Evolutionary conservation across 1,284 basidiomycete genomes (phyloP).

Genomic region (Trichosporon inkin): DNA sequence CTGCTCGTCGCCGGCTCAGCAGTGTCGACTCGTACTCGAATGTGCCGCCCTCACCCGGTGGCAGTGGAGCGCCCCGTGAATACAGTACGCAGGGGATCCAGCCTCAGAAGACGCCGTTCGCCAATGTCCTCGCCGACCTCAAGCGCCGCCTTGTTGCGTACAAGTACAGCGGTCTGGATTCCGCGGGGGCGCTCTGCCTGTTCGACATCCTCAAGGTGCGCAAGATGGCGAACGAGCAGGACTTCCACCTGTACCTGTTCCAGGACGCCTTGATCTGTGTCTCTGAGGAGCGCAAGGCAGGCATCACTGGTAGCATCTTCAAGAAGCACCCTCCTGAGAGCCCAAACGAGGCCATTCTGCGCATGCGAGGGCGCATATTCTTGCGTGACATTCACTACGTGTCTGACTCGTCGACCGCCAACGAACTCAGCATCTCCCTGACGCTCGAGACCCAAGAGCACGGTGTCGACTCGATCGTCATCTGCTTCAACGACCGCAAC

Average conservation of each 20-base stretch:
- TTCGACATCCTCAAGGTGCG: slow-evolving; percentile 86
- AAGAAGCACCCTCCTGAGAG: background rate
- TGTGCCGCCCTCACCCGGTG: slow-evolving; percentile 37
- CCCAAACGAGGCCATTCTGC: slow-evolving; percentile 56
- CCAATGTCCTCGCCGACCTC: slow-evolving; percentile 77
- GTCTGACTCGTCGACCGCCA: slow-evolving; percentile 66
- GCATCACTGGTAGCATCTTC: slow-evolving; percentile 49
- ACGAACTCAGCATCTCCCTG: slow-evolving; percentile 83
- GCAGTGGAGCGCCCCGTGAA: slow-evolving; percentile 23
- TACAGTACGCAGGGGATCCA: background rate
- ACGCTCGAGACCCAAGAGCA: slow-evolving; percentile 81
- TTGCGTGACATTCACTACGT: slow-evolving; percentile 86
- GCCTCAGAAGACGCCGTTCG: slow-evolving; percentile 54
- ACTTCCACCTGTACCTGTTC: slow-evolving; percentile 94
- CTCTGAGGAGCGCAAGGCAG: slow-evolving; percentile 75
- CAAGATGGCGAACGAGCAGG: slow-evolving; percentile 76
- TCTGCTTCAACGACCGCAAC: slow-evolving; percentile 87
- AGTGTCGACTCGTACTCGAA: slow-evolving; percentile 30
- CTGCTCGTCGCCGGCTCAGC: slow-evolving; percentile 28
- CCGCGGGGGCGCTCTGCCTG: slow-evolving; percentile 78
- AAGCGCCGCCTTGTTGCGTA: slow-evolving; percentile 84
- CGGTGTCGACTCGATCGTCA: slow-evolving; percentile 82
- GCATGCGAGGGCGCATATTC: slow-evolving; percentile 91
- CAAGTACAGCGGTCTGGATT: slow-evolving; percentile 82
- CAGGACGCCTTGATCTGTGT: slow-evolving; percentile 95